phyloP scores from a whole-genome alignment of 2,329 filamentous ascomycete genomes.

The Colletotrichum tropicicola region DNA sequence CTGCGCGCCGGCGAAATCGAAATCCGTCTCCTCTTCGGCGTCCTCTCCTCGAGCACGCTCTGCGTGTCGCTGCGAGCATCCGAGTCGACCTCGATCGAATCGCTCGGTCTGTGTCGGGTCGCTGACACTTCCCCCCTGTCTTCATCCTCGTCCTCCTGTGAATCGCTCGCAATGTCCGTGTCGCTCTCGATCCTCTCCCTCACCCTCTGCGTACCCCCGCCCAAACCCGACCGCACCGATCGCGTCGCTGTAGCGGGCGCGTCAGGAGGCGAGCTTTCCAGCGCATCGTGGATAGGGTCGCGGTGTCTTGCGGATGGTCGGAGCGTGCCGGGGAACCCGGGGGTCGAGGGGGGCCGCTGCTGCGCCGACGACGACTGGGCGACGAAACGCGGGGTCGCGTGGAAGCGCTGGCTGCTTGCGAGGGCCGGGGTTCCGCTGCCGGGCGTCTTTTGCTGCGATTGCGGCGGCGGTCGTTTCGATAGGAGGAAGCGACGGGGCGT shows the following conservation, averaged over 20 bases:
- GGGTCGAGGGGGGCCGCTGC: slow-evolving; percentile 23
- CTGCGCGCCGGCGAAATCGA: slow-evolving; percentile 30
- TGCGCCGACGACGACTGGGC: slow-evolving; percentile 41
- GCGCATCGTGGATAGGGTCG: slow-evolving; percentile 20
- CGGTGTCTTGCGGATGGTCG: slow-evolving; percentile 37
- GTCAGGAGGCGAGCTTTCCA: slow-evolving; percentile 16
- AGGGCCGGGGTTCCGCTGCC: slow-evolving; percentile 24
- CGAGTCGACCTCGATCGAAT: slow-evolving; percentile 34
- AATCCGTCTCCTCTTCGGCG: slow-evolving; percentile 29
- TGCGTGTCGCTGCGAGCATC: slow-evolving; percentile 16
- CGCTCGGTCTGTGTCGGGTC: background rate
- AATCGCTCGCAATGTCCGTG: slow-evolving; percentile 23
- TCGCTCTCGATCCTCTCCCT: slow-evolving; percentile 33
- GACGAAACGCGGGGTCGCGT: slow-evolving; percentile 49
- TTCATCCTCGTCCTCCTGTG: slow-evolving; percentile 36
- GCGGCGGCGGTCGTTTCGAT: slow-evolving; percentile 42
- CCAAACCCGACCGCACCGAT: background rate
- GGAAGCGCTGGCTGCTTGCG: slow-evolving; percentile 40
- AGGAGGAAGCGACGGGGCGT: slow-evolving; percentile 49
- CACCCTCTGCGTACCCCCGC: background rate
- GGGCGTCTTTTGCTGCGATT: slow-evolving; percentile 41
- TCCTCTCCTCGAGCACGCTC: slow-evolving; percentile 3
- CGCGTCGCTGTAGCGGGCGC: background rate
- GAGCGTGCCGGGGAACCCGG: slow-evolving; percentile 10
- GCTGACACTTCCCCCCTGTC: background rate